phyloP scores from a whole-genome alignment of 148 eudicot genomes.

The Silene uniflora region DNA sequence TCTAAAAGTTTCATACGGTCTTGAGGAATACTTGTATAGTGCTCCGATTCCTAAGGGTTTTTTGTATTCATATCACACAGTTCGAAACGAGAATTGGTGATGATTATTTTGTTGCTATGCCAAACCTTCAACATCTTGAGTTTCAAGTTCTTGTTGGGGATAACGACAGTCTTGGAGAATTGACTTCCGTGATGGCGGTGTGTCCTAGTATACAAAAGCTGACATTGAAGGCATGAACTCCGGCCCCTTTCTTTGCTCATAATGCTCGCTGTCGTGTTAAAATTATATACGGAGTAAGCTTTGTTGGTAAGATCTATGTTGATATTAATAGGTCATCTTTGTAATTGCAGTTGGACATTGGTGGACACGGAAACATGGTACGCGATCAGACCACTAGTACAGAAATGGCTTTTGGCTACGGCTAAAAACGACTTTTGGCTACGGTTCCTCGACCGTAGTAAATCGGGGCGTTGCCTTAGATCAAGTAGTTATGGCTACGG shows the following conservation, averaged over 20 bases:
- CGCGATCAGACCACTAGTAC: too few relatives aligned
- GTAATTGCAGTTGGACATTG: too few relatives aligned
- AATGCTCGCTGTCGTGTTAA: not conserved
- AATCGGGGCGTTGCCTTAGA: too few relatives aligned
- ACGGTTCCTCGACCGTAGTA: too few relatives aligned
- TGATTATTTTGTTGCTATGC: conserved; percentile 4
- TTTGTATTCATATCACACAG: conserved; percentile 6
- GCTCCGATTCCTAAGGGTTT: not conserved
- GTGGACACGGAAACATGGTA: too few relatives aligned
- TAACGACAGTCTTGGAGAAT: not conserved
- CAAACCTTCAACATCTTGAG: conserved; percentile 17
- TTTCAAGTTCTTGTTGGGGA: not conserved
- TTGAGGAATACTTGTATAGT: too few relatives aligned
- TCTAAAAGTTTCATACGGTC: too few relatives aligned
- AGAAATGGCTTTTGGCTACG: too few relatives aligned
- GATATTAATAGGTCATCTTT: not conserved
- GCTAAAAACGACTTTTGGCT: too few relatives aligned
- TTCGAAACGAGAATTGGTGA: not conserved
- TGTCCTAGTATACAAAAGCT: conserved; percentile 1
- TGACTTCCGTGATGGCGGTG: conserved; percentile 13
- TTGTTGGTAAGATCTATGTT: not conserved
- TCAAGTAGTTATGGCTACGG: too few relatives aligned
- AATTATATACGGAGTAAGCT: too few relatives aligned
- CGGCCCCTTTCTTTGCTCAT: not conserved
- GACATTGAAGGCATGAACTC: conserved; percentile 6